These are phyloP conservation scores for Isochrysis galbana DNA, from an alignment of 78 protist genomes.

Conservation along the genomic window DNA sequence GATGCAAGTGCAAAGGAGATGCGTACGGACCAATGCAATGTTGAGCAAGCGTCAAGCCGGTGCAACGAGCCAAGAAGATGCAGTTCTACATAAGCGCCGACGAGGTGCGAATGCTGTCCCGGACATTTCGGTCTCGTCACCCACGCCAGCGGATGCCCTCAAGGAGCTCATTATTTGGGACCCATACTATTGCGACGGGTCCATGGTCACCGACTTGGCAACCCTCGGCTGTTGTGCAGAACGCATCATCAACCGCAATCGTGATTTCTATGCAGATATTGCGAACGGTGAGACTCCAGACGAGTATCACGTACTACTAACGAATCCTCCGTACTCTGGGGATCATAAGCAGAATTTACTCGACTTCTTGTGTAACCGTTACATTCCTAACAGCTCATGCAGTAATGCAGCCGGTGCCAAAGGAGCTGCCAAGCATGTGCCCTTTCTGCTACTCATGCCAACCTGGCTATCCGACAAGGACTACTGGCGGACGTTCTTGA, in stretches of 20 bases:
- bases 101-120: too few relatives aligned
- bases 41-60: too few relatives aligned
- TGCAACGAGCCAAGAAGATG: too few relatives aligned
- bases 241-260: neutral
- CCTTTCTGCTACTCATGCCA: neutral
- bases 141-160: neutral
- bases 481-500: neutral
- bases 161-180: neutral
- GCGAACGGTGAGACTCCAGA: neutral
- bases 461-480: neutral
- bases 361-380: neutral
- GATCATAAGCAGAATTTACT: neutral
- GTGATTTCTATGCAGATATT: neutral
- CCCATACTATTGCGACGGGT: neutral
- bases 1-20: neutral
- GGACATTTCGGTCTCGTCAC: too few relatives aligned
- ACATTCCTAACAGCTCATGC: neutral
- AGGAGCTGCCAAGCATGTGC: neutral
- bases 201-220: too few relatives aligned
- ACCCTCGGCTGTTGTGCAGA: neutral
- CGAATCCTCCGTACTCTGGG: neutral
- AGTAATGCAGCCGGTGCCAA: neutral
- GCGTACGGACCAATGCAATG: neutral
- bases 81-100: too few relatives aligned
- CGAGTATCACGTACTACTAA: neutral